Conservation (phyloP, 192 early-diverging fungal species). For the Coemansia sp. region DNA sequence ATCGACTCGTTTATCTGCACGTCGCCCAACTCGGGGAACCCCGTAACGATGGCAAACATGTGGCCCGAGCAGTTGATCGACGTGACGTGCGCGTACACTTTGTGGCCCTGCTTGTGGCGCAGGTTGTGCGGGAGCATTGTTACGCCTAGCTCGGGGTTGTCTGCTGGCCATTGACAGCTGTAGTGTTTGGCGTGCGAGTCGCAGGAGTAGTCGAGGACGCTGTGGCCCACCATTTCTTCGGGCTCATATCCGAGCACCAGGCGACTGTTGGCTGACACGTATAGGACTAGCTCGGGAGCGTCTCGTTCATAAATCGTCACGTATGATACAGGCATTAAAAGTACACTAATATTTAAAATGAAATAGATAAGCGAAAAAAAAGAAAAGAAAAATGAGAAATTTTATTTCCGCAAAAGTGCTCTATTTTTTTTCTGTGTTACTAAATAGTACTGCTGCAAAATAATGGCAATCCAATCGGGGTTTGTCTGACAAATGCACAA, state of each 20-base stretch:
- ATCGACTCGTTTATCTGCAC: conserved; percentile 29
- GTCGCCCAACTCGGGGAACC: conserved; percentile 34
- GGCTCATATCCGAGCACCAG: conserved; percentile 37
- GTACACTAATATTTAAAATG: neutral
- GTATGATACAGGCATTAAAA: conserved; percentile 38
- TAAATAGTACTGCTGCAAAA: neutral
- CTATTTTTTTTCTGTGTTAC: neutral
- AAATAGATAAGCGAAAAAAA: neutral
- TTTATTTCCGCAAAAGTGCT: neutral
- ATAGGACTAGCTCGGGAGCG: conserved; percentile 35
- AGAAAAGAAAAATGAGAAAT: neutral
- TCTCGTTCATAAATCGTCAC: conserved; percentile 36
- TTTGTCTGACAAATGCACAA: no score
- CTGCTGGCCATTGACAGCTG: conserved; percentile 47
- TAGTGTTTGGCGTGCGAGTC: conserved; percentile 47
- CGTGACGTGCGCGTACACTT: conserved; percentile 27
- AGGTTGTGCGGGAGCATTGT: conserved; percentile 47
- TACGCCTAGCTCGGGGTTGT: conserved; percentile 49
- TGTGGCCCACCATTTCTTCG: conserved; percentile 43
- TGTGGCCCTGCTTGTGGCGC: conserved; percentile 15
- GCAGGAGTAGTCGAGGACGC: conserved; percentile 33
- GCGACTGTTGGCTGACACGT: conserved; percentile 34
- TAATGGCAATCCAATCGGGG: neutral
- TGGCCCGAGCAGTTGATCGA: conserved; percentile 45
- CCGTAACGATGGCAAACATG: conserved; percentile 30